These are phyloP conservation scores for Ogataea philodendri DNA, from an alignment of 805 yeast genomes.

Conservation along the genomic window DNA sequence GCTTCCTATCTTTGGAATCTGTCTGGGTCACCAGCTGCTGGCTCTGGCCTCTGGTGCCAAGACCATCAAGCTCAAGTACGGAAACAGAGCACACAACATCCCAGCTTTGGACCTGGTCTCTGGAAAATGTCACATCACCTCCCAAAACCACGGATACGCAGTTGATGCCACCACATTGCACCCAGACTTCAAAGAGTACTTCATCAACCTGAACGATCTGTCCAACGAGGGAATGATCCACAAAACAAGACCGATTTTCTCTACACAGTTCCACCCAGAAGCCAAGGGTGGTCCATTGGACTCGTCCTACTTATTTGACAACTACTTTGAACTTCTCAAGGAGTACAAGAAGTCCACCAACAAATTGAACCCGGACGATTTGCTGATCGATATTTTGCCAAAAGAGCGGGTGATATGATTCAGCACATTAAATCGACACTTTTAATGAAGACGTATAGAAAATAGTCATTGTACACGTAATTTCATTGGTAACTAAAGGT, in stretches of 20 bases:
- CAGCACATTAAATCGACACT: no score
- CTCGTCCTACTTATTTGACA: slow-evolving; percentile 87
- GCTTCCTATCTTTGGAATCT: slow-evolving; percentile 94
- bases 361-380: slow-evolving; percentile 41
- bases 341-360: slow-evolving; percentile 49
- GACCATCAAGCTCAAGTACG: slow-evolving; percentile 90
- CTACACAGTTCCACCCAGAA: slow-evolving; percentile 98
- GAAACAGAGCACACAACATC: slow-evolving; percentile 98
- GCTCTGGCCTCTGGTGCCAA: slow-evolving; percentile 95
- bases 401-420: slow-evolving; percentile 56
- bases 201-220: slow-evolving; percentile 90
- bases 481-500: neutral
- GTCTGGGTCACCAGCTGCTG: slow-evolving; percentile 94
- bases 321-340: slow-evolving; percentile 70
- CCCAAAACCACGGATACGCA: slow-evolving; percentile 98
- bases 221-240: slow-evolving; percentile 98
- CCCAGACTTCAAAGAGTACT: slow-evolving; percentile 78
- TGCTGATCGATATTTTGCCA: slow-evolving; percentile 61
- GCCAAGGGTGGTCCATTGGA: slow-evolving; percentile 99
- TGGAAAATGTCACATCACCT: slow-evolving; percentile 95
- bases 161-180: slow-evolving; percentile 81
- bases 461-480: no score
- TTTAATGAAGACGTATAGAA: no score
- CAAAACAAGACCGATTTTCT: slow-evolving; percentile 80
- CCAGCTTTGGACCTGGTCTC: slow-evolving; percentile 89